Base-by-base conservation (phyloP, 345 rosid species). In the Conringia planisiliqua region DNA sequence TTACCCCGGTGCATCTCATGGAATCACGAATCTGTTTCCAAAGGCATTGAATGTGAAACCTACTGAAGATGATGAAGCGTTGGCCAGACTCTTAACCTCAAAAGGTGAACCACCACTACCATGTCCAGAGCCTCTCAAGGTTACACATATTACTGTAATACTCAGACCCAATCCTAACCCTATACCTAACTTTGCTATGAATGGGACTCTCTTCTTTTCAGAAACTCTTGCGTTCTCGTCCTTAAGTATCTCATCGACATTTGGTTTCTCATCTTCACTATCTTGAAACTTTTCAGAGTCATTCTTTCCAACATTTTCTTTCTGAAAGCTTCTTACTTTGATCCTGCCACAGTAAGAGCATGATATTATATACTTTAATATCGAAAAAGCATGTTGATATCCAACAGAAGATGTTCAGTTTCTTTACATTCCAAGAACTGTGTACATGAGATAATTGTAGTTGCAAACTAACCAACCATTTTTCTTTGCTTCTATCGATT, bases 1-100 rank as follows among this genome's bases (percentile, higher is more conserved):
- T 47, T 80, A 89, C 93, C 96, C 98, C 0, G 96, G 97, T 44
- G 97, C 97, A 74, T 81, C 78, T 59, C 83, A 85, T 44, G 96
- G 93, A 77, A 93, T 86, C 40, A 87, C 57, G 63, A 93, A 82
- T 68, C 79, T 84, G 63, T 86, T 87, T 50, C 97, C 93, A 69
- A 93, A 90, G 36, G 85, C 91, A 63, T 85, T 85, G 65, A 93
- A 90, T 20, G 81, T 83, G 68, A 89, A 93, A 51, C 96, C 90
- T 67, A 42, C 66, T 54, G 85, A 81, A 47, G 92, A 76, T 52
- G 84, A 67, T 35, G 96, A 83, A 73, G 72, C 79, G 68, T 85
- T 83, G 50, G 83, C 75, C 61, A 85, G 54, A 30, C 62, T 80
- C 68, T 86, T 86, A 73, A 93, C 78, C 38, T 85, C 91, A 44